Percentiles rank a stretch among this genome's conserved stretches.
These are phyloP conservation scores for Stromatinia cepivora DNA, from an alignment of 2,329 filamentous ascomycete genomes.

Conservation along the genomic window DNA sequence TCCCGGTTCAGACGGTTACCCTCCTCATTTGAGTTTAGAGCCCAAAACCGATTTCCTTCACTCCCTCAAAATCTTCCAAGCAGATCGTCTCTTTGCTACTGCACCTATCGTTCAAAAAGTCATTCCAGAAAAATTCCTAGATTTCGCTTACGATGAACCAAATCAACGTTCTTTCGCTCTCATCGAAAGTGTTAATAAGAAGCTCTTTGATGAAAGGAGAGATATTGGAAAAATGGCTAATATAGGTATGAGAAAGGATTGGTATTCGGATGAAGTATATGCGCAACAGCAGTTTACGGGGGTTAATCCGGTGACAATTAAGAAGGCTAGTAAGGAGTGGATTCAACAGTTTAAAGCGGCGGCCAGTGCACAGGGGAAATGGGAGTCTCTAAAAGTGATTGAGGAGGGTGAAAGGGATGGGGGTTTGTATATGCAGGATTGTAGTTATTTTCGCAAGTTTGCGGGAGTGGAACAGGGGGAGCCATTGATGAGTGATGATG, in stretches of 20 bases:
- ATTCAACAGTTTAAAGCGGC: conserved; percentile 27
- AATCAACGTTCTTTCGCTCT: conserved; percentile 12
- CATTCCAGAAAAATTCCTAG: conserved; percentile 14
- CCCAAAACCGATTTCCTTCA: conserved; percentile 3
- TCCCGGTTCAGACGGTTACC: conserved; percentile 15
- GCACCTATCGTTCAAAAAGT: conserved; percentile 19
- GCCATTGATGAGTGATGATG: conserved; percentile 26
- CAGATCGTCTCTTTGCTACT: conserved; percentile 6
- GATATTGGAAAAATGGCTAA: conserved; percentile 19
- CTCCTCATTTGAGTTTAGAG: conserved; percentile 15
- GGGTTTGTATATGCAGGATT: conserved; percentile 34
- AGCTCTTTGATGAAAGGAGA: conserved; percentile 12
- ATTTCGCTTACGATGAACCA: conserved; percentile 17
- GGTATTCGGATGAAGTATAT: conserved; percentile 43
- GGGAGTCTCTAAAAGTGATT: conserved; percentile 24
- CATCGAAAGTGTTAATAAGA: conserved; percentile 10
- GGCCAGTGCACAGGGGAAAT: neutral
- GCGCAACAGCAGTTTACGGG: conserved; percentile 46
- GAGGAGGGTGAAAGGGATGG: conserved; percentile 11
- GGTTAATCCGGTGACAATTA: conserved; percentile 39
- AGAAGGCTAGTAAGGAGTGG: conserved; percentile 28
- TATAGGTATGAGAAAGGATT: conserved; percentile 30
- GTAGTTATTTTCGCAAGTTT: conserved; percentile 36
- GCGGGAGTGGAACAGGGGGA: conserved; percentile 14
- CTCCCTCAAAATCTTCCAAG: conserved; percentile 18